A percentile compares a stretch with the other conserved stretches of the same genome.
These are phyloP conservation scores for Eragrostis nindensis DNA, from an alignment of 176 grass and related monocot species.

Conservation along the genomic window DNA sequence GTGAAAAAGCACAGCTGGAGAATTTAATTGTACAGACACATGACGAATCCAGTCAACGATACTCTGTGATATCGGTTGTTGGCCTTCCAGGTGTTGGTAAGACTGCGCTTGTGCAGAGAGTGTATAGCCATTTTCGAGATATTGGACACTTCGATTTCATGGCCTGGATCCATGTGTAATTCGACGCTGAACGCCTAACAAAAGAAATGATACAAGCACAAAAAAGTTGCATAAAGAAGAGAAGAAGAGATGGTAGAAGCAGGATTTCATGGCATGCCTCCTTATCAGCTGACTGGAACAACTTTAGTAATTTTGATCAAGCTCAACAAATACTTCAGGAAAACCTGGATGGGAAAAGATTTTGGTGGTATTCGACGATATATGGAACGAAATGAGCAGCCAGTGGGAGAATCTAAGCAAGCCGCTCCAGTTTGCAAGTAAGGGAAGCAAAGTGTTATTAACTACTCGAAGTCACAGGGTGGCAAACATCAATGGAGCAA, in stretches of 20 bases:
- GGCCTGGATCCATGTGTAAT: constrained; percentile 43
- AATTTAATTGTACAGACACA: constrained; percentile 7
- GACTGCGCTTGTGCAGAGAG: constrained; percentile 40
- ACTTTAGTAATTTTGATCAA: constrained; percentile 35
- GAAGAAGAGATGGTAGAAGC: not conserved
- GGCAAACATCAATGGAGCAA: constrained; percentile 37
- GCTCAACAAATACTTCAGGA: constrained; percentile 14
- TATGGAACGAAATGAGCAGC: constrained; percentile 49
- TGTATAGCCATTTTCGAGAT: constrained; percentile 2
- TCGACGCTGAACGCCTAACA: constrained; percentile 20
- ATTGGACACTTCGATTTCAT: constrained; percentile 10
- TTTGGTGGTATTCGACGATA: constrained; percentile 53
- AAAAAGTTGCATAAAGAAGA: not conserved
- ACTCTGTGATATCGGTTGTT: constrained; percentile 51
- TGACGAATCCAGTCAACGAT: constrained; percentile 2
- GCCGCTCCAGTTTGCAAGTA: constrained; percentile 27
- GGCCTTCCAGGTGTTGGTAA: constrained; percentile 62
- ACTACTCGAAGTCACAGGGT: constrained; percentile 46
- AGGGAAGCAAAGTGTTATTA: constrained; percentile 45
- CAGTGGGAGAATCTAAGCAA: constrained; percentile 38
- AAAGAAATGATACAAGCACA: constrained; percentile 38
- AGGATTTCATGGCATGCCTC: constrained; percentile 11
- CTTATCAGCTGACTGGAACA: constrained; percentile 18
- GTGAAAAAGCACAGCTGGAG: not conserved
- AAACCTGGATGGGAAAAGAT: constrained; percentile 29